Percentiles rank a stretch among this genome's conserved stretches.
These are phyloP conservation scores for Populus ilicifolia DNA, from an alignment of 345 rosid genomes.

Conservation along the genomic window DNA sequence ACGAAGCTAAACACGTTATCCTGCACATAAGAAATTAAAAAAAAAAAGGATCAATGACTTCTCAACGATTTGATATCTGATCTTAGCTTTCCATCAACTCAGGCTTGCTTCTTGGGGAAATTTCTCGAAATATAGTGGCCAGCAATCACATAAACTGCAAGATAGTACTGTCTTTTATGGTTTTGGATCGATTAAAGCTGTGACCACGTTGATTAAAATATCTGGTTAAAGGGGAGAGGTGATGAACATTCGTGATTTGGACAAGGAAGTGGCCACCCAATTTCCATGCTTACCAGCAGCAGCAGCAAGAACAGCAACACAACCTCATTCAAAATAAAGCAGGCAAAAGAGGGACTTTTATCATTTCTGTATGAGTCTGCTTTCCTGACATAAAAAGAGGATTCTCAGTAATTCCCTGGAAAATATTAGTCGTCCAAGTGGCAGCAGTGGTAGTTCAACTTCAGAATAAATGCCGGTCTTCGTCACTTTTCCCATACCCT, in stretches of 20 bases:
- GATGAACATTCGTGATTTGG: neutral
- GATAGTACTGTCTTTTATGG: neutral
- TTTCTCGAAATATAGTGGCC: neutral
- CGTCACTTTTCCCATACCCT: neutral
- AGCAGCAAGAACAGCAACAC: neutral
- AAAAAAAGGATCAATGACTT: neutral
- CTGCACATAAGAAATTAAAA: neutral
- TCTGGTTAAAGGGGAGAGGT: neutral
- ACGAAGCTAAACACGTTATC: neutral
- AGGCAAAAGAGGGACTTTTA: neutral
- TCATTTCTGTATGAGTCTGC: neutral
- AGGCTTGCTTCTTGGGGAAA: neutral
- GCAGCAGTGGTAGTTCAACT: neutral
- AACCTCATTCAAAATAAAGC: neutral
- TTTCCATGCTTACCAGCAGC: neutral
- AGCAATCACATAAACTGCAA: neutral
- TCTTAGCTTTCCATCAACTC: neutral
- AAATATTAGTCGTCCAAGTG: neutral
- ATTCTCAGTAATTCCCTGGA: neutral
- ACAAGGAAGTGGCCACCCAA: neutral
- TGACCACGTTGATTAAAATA: neutral
- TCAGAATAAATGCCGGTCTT: neutral
- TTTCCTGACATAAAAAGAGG: neutral
- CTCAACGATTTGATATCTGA: neutral
- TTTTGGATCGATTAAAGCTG: neutral